Evolutionary conservation across 2,329 filamentous ascomycete species (phyloP), one percentile per base, ranked within the genome.

Genomic region (Kalmusia sp.): DNA sequence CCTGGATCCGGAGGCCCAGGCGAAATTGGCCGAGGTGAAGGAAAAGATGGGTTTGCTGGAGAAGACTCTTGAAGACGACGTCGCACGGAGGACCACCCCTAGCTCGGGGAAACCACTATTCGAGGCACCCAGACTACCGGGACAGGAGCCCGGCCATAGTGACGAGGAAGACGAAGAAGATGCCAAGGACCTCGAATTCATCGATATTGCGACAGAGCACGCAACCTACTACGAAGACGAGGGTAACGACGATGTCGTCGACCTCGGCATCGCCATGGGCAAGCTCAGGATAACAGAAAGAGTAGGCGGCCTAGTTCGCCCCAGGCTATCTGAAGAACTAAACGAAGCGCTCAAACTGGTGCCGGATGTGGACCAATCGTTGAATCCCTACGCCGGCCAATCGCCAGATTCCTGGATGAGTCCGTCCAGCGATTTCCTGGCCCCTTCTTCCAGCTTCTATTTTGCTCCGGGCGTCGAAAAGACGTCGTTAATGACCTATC

Each of bases 31-130:
- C 3, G 87, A 91, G 65, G 87, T 92, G 70, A 92, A 92, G 75
- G 89, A 92, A 71, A 88, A 88, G 72, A 89, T 92, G 73, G 88
- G 88, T 22, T 85, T 84, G 7, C 75, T 92, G 15, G 89, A 92
- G 74, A 80, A 85, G 48, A 84, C 87, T 50, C 79, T 92, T 5
- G 89, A 91, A 71, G 78, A 86, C 37, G 87, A 90, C 69, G 83
- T 89, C 25, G 85, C 84, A 14, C 80, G 81, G 50, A 78, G 75
- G 40, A 55, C 46, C 27, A 53, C 61, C 6, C 38, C 54, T n/a
- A n/a, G n/a, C n/a, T n/a, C n/a, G n/a, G n/a, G n/a, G 7, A 64
- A 51, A 17, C 37, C 47, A 14, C 15, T 48, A 0, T 54, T 45
- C 7, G 46, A 49, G 33, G 43, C 54, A 14, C 52, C 56, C 15